These are phyloP conservation scores for Oidiodendron maius DNA, from an alignment of 495 filamentous ascomycete genomes.

Conservation along the genomic window DNA sequence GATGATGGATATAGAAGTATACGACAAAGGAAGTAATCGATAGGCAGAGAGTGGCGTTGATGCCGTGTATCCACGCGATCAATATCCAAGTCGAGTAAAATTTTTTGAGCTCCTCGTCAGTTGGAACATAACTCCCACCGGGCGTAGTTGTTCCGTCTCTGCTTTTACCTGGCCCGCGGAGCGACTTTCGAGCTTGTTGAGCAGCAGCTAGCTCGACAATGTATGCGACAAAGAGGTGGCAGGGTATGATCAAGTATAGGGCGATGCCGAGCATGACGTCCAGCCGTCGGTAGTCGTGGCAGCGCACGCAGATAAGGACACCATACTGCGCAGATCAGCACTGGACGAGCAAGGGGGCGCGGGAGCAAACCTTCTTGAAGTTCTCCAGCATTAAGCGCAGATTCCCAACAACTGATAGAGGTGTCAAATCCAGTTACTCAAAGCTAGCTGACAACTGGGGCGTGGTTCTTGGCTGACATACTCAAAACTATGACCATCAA, in stretches of 20 bases:
- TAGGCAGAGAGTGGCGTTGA: slow-evolving; percentile 81
- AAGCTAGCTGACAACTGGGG: slow-evolving; percentile 20
- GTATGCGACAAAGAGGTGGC: slow-evolving; percentile 84
- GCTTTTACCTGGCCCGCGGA: slow-evolving; percentile 54
- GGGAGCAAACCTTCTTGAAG: slow-evolving; percentile 1
- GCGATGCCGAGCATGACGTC: slow-evolving; percentile 70
- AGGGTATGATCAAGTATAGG: slow-evolving; percentile 80
- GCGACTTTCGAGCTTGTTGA: slow-evolving; percentile 59
- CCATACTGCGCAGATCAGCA: slow-evolving; percentile 62
- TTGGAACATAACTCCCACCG: slow-evolving; percentile 30
- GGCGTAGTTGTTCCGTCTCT: slow-evolving; percentile 41
- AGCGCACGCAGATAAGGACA: slow-evolving; percentile 85
- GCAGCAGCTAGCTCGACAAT: slow-evolving; percentile 80
- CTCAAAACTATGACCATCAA: slow-evolving; percentile 91
- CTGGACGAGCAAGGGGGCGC: not conserved
- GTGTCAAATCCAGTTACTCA: not conserved
- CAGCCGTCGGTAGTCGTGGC: slow-evolving; percentile 77
- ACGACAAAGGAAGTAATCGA: slow-evolving; percentile 76
- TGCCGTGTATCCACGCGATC: slow-evolving; percentile 68
- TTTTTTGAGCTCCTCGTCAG: slow-evolving; percentile 48
- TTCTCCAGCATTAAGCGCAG: slow-evolving; percentile 93
- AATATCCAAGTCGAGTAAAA: slow-evolving; percentile 72
- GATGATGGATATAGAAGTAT: slow-evolving; percentile 86
- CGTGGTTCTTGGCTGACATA: slow-evolving; percentile 31
- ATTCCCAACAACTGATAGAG: slow-evolving; percentile 69